Evolutionary conservation across 2,329 filamentous ascomycete genomes (phyloP), one percentile per base, ranked within the genome.

Genomic region (Aspergillus neotritici): DNA sequence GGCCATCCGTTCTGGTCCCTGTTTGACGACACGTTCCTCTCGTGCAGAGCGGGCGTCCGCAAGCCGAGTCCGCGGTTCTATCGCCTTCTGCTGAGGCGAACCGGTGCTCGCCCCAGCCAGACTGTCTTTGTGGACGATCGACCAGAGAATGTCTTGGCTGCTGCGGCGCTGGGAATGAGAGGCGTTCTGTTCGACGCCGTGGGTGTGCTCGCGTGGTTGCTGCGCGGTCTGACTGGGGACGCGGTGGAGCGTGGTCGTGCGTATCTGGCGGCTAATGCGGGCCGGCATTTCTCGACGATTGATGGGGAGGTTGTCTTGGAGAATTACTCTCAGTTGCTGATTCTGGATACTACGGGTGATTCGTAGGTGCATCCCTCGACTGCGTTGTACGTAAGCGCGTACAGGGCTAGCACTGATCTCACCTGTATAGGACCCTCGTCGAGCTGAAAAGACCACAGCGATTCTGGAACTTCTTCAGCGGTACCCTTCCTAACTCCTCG

Each of bases 31-130:
- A 54, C 66, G 3, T 68, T 64, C 40, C 59, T 61, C 2, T 68
- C 64, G 2, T 58, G 52, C 17, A 48, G 53, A 1, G 54, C 55
- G 15, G 63, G 64, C 14, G 61, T 60, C 53, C 54, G 61, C 12
- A 69, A 69, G 48, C 65, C 64, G 10, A 58, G 64, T 15, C 45
- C 53, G 4, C 43, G 46, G 3, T 69, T 65, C 49, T 67, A 63
- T 48, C 42, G 44, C 10, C 46, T 62, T 34, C 62, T 67, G 5
- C 50, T 67, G 9, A 31, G 56, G 2, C 43, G 52, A 0, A 53
- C 58, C 12, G 38, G 43, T 2, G 16, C 41, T 2, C 29, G 47
- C 5, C 47, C 54, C 1, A 43, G 50, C 11, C 37, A 54, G 4
- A 47, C 49, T 1, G 43, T 64, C 2, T 60, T 65, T 29, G 51